Base-by-base conservation (phyloP, 2,329 filamentous ascomycete genomes). In the Nigrospora sphaerica region DNA sequence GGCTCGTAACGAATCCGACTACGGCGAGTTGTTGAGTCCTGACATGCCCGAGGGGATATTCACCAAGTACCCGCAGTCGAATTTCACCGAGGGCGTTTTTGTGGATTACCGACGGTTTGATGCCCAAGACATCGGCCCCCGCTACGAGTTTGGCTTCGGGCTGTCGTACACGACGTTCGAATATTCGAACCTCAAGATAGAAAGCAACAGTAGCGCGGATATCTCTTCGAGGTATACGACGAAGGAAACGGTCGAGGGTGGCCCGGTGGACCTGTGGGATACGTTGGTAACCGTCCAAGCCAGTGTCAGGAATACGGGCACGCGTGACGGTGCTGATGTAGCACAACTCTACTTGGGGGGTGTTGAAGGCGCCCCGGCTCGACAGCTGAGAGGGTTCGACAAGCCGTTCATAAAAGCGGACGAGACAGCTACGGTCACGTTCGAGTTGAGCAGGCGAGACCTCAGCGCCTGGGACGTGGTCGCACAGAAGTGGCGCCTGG, bases 301-400 rank as follows among this genome's bases (percentile, higher is more conserved):
- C 1, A 56, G 63, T 1, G 55, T 78, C 4, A 46, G 50, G 9
- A 78, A 78, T 51, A 66, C 62, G 2, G 74, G 74, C 0, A 32
- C 44, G 2, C 57, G 66, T 1, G 62, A 60, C 7, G 74, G 72
- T 6, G 67, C 68, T 14, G 74, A 77, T 57, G 68, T 74, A 9
- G 66, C 67, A 16, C 74, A 74, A 60, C 58, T 78, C 5, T 78
- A 77, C 45, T 54, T 77, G 13, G 23, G 23, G 13, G 66, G 65
- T 3, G 68, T 73, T 17, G 73, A 73, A 3, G 59, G 50, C 0
- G 62, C 57, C 7, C 83, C 83, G 0, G 62, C 71, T 1, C 67
- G 73, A 36, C 81, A 86, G 59, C 68, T 87, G n/a, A 70, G 83
- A 9, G 82, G 83, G 7, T 86, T 86, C 49, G 77, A 78, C 44